A percentile compares a stretch with the other conserved stretches of the same genome.
These are phyloP conservation scores for Monascus purpureus DNA, from an alignment of 495 filamentous ascomycete genomes.

Conservation along the genomic window DNA sequence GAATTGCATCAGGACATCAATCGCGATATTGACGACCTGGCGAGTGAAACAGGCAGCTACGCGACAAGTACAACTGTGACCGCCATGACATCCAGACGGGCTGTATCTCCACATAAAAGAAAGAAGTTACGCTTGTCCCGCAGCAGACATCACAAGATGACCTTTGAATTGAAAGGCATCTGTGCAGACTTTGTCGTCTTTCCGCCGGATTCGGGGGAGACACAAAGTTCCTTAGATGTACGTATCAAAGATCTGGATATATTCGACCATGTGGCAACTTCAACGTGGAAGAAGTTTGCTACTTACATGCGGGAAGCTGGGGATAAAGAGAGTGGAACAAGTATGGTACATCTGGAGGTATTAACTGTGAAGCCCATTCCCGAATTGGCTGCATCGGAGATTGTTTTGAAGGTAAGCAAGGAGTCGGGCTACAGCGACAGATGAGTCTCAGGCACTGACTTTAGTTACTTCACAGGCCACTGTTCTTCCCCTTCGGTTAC, in stretches of 20 bases:
- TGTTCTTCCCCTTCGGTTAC: conserved; percentile 74
- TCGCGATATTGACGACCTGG: conserved; percentile 68
- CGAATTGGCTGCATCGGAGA: conserved; percentile 74
- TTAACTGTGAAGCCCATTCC: conserved; percentile 75
- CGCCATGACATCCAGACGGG: conserved; percentile 38
- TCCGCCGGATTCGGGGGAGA: conserved; percentile 63
- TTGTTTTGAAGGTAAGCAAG: conserved; percentile 59
- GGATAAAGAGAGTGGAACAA: conserved; percentile 66
- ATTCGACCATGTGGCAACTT: conserved; percentile 87
- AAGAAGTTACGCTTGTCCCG: conserved; percentile 62
- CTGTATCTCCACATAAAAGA: conserved; percentile 25
- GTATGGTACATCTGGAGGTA: conserved; percentile 82
- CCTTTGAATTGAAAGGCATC: conserved; percentile 82
- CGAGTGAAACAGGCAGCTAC: conserved; percentile 79
- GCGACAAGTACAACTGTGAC: conserved; percentile 55
- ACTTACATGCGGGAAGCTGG: conserved; percentile 84
- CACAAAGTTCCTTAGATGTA: conserved; percentile 73
- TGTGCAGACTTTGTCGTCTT: conserved; percentile 75
- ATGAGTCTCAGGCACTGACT: no score
- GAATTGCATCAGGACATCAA: conserved; percentile 77
- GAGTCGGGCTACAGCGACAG: no score
- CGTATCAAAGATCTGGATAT: conserved; percentile 73
- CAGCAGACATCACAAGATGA: conserved; percentile 87
- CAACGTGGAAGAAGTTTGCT: conserved; percentile 96
- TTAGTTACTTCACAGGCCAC: conserved; percentile 38